phyloP scores from a whole-genome alignment of 164 flowering plant genomes.

The Houttuynia cordata region DNA sequence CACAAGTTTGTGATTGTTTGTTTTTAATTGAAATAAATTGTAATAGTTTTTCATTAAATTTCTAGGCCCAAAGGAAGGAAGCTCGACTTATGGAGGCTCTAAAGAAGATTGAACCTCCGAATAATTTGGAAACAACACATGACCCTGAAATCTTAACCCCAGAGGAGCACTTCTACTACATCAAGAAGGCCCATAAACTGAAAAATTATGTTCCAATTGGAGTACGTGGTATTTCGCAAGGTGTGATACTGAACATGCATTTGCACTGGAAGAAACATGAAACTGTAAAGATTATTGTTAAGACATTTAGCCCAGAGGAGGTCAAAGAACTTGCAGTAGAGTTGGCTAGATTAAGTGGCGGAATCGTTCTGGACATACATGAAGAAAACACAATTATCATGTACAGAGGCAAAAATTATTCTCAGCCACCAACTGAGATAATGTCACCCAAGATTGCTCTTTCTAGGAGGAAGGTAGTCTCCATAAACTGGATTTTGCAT shows the following conservation, averaged over 20 bases:
- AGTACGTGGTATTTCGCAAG: conserved; percentile 84
- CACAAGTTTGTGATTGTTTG: not conserved
- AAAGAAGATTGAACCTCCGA: conserved; percentile 68
- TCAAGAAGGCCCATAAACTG: conserved; percentile 83
- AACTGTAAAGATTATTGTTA: conserved; percentile 69
- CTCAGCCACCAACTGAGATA: conserved; percentile 95
- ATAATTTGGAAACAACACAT: conserved; percentile 58
- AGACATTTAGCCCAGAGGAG: conserved; percentile 80
- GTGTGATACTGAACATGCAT: conserved; percentile 96
- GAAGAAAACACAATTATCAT: conserved; percentile 81
- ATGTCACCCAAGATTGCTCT: conserved; percentile 91
- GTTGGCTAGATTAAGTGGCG: conserved; percentile 86
- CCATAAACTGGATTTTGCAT: not conserved
- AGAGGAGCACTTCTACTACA: conserved; percentile 87
- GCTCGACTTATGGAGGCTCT: conserved; percentile 53
- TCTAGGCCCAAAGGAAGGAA: conserved; percentile 77
- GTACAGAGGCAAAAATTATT: conserved; percentile 96
- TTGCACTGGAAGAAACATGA: conserved; percentile 99
- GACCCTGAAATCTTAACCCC: conserved; percentile 97
- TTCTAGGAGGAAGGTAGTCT: conserved; percentile 63
- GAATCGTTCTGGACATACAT: conserved; percentile 88
- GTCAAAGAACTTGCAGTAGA: conserved; percentile 86
- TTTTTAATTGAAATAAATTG: no score
- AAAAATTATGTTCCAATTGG: conserved; percentile 15
- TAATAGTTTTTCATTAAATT: no score